Evolutionary conservation across 208 protist species (phyloP).

Genomic region (Trypanosoma congolense): DNA sequence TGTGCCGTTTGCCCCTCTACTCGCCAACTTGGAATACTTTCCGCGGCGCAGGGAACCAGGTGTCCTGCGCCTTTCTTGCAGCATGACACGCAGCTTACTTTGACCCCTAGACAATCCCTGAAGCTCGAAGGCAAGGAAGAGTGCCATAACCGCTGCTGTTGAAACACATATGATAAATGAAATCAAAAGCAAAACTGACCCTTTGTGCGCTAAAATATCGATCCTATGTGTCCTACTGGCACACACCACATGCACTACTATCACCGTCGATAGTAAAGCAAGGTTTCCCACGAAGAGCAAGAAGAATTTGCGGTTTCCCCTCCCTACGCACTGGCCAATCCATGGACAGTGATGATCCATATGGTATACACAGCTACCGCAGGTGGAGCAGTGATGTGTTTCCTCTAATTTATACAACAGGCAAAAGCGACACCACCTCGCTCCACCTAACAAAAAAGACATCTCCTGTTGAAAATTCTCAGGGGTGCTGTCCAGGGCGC

Average conservation of each 20-base stretch:
- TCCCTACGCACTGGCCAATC: slow-evolving; percentile 75
- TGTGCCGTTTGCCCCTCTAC: background rate
- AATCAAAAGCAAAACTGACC: background rate
- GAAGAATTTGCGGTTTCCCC: slow-evolving; percentile 76
- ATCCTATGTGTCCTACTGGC: background rate
- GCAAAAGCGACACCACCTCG: slow-evolving; percentile 53
- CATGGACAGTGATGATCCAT: slow-evolving; percentile 82
- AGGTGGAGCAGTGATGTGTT: slow-evolving; percentile 78
- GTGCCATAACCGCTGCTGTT: background rate
- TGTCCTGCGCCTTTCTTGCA: slow-evolving; percentile 15
- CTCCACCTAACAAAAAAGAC: slow-evolving; percentile 42
- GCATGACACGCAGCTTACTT: slow-evolving; percentile 16
- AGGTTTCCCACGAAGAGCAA: slow-evolving; percentile 55
- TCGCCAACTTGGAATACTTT: background rate
- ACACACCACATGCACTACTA: slow-evolving; percentile 1
- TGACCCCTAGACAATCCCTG: slow-evolving; percentile 23
- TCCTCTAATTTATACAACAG: slow-evolving; percentile 63
- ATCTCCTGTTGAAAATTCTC: slow-evolving; percentile 39
- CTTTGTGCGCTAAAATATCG: background rate
- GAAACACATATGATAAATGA: background rate
- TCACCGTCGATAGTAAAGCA: background rate
- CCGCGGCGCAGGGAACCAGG: slow-evolving; percentile 13
- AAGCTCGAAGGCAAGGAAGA: slow-evolving; percentile 6
- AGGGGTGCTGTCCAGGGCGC: slow-evolving; percentile 6
- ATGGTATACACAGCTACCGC: slow-evolving; percentile 61